Evolutionary conservation across 2,329 filamentous ascomycete genomes (phyloP), one percentile per base, ranked within the genome.

Genomic region (Penicillium sp.): DNA sequence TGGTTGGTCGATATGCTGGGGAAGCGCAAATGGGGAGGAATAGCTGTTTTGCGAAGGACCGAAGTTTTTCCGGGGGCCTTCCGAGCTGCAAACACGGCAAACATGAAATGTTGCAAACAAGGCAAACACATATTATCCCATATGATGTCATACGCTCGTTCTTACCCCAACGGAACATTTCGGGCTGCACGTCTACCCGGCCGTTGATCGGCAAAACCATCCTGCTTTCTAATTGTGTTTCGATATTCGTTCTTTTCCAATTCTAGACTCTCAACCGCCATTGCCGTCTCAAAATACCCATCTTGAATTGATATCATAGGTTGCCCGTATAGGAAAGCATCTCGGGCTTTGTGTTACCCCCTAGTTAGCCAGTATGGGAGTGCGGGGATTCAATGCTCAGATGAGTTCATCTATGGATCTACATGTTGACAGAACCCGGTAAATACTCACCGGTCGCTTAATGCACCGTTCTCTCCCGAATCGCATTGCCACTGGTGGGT

Each of bases 31-130:
- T 53, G 54, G 34, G 25, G 21, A 43, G 27, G 53, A 50, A 34
- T 43, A 59, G 54, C 62, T 65, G 59, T 64, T 64, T 63, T 60
- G 57, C 59, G 16, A 56, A 33, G 63, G 58, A 31, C n/a, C 48
- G 59, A 51, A 9, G 15, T 51, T 64, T 33, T 39, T 55, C 58
- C 61, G 54, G 39, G 4, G 0, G 4, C 5, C 7, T 10, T 15
- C n/a, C 21, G 15, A 21, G 1, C 7, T 21, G 29, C 9, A 50
- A 50, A 50, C 48, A 15, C 10, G 15, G 7, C 48, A 50, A 50
- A 49, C 47, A 49, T 5, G 1, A 41, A 9, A 16, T 5, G 6
- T 8, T 34, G 29, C 29, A 47, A 47, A 47, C 29, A 15, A 34
- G 7, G 15, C 29, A 47, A 47, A 47, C 21, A 2, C 5, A 0